Conservation (phyloP, 2,329 filamentous ascomycete genomes). For the Aspergillus ochraceoroseus region DNA sequence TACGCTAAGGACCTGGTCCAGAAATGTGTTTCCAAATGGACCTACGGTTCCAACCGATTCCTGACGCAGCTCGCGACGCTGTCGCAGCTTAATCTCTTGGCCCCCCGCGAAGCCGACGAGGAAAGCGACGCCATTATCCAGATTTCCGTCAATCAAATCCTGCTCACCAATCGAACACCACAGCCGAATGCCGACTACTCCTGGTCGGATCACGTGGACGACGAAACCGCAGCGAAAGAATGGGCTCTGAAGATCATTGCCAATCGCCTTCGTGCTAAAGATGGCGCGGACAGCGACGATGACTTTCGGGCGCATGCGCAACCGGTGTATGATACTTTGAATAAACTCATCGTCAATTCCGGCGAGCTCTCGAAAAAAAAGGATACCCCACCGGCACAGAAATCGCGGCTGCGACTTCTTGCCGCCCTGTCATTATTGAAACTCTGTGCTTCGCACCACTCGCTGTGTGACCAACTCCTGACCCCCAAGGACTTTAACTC, state of each 20-base stretch:
- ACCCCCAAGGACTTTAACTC: slow-evolving; percentile 71
- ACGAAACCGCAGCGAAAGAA: slow-evolving; percentile 77
- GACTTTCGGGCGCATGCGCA: slow-evolving; percentile 52
- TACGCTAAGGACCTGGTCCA: slow-evolving; percentile 78
- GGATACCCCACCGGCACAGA: slow-evolving; percentile 72
- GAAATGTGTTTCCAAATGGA: slow-evolving; percentile 68
- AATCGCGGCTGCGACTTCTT: slow-evolving; percentile 71
- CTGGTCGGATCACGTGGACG: slow-evolving; percentile 69
- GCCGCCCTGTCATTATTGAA: slow-evolving; percentile 80
- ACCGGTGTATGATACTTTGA: slow-evolving; percentile 72
- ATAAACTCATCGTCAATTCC: slow-evolving; percentile 65
- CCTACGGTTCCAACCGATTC: slow-evolving; percentile 68
- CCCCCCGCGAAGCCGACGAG: slow-evolving; percentile 66
- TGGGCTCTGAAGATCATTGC: slow-evolving; percentile 80
- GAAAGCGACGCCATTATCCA: slow-evolving; percentile 72
- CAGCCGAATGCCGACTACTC: slow-evolving; percentile 51
- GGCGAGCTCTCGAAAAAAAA: slow-evolving; percentile 75
- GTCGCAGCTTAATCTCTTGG: slow-evolving; percentile 68
- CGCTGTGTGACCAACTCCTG: slow-evolving; percentile 68
- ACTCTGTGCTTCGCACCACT: slow-evolving; percentile 69
- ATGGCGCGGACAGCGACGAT: slow-evolving; percentile 43
- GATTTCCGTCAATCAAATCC: slow-evolving; percentile 68
- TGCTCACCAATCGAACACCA: slow-evolving; percentile 63
- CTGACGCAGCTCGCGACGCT: slow-evolving; percentile 53
- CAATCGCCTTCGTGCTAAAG: slow-evolving; percentile 70